Conservation (phyloP, 345 rosid species). For the Salix arbutifolia region DNA sequence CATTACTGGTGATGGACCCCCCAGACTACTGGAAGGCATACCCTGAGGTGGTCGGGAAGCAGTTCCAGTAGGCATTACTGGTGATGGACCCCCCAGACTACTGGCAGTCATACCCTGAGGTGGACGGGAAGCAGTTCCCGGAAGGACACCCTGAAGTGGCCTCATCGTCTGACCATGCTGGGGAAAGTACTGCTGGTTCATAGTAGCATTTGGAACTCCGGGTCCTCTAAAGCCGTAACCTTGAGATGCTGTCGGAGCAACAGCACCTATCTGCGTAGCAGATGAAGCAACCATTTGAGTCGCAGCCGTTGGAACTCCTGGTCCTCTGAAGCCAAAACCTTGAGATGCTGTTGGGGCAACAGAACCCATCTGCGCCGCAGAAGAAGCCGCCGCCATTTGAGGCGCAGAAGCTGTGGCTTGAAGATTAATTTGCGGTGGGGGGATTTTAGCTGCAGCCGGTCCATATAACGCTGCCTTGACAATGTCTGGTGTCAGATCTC, state of each 20-base stretch:
- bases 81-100: conserved; percentile 46
- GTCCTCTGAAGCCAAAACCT: conserved; percentile 52
- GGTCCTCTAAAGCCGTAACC: conserved; percentile 59
- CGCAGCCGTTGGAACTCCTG: conserved; percentile 15
- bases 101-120: conserved; percentile 39
- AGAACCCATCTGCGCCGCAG: conserved; percentile 35
- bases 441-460: conserved; percentile 96
- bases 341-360: conserved; percentile 37
- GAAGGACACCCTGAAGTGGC: conserved; percentile 52
- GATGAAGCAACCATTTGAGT: conserved; percentile 18
- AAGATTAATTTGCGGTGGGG: conserved; percentile 82
- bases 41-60: conserved; percentile 42
- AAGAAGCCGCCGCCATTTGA: conserved; percentile 14
- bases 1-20: conserved; percentile 39
- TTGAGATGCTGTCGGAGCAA: conserved; percentile 36
- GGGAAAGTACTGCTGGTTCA: conserved; percentile 48
- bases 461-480: conserved; percentile 90
- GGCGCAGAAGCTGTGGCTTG: conserved; percentile 36
- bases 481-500: conserved; percentile 86
- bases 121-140: conserved; percentile 45
- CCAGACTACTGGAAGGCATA: conserved; percentile 17
- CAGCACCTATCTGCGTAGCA: conserved; percentile 32
- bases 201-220: conserved; percentile 46
- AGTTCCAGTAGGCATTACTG: conserved; percentile 29
- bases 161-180: conserved; percentile 50